Conservation (phyloP, 164 flowering plant genomes). For the Vitis labrusca region DNA sequence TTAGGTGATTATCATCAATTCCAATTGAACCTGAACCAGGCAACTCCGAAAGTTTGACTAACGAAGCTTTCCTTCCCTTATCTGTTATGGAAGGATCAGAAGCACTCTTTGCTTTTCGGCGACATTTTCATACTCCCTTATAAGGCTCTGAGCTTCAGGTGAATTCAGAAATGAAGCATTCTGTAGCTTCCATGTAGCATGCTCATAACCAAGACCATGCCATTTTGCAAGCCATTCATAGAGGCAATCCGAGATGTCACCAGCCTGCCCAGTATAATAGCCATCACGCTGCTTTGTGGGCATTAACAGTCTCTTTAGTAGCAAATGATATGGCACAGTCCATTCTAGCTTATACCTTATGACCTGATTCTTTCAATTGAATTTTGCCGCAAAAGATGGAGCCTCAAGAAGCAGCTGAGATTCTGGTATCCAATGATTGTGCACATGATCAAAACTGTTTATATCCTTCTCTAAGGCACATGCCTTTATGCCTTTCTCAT, state of each 20-base stretch:
- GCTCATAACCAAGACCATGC: slow-evolving; percentile 72
- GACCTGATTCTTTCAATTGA: slow-evolving; percentile 40
- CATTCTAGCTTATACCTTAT: slow-evolving; percentile 54
- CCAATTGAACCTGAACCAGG: too few relatives aligned
- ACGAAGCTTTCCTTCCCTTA: slow-evolving; percentile 22
- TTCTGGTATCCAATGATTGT: slow-evolving; percentile 73
- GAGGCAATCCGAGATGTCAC: slow-evolving; percentile 16
- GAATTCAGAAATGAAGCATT: slow-evolving; percentile 46
- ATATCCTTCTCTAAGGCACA: too few relatives aligned
- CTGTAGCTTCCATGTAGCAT: slow-evolving; percentile 76
- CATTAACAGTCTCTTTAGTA: slow-evolving; percentile 46
- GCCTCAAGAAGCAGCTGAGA: slow-evolving; percentile 49
- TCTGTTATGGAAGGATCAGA: slow-evolving; percentile 21
- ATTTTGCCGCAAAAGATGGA: slow-evolving; percentile 46
- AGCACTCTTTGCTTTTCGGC: slow-evolving; percentile 31
- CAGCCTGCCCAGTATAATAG: slow-evolving; percentile 4
- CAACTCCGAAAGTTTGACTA: too few relatives aligned
- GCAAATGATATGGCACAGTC: slow-evolving; percentile 64
- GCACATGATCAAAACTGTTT: slow-evolving; percentile 55
- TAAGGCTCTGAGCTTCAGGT: slow-evolving; percentile 43
- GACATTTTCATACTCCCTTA: slow-evolving; percentile 53
- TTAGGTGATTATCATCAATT: too few relatives aligned
- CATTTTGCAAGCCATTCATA: slow-evolving; percentile 90
- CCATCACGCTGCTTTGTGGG: slow-evolving; percentile 21
- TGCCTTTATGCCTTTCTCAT: too few relatives aligned